Evolutionary conservation across 352 stramenopile species (phyloP), one percentile per base, ranked within the genome.

Genomic region (Pythium utonaiense): DNA sequence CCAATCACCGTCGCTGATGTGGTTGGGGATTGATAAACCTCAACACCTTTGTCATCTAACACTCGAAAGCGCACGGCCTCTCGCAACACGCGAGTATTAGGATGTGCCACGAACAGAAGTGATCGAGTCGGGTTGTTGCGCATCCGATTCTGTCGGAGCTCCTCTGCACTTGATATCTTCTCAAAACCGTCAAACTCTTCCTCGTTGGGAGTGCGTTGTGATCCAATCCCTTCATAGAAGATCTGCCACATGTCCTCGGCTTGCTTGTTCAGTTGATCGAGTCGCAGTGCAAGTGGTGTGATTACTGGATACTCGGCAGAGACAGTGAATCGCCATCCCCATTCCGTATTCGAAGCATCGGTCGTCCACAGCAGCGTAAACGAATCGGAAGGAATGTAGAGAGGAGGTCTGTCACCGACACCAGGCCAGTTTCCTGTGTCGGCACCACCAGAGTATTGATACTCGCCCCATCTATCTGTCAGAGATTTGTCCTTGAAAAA

Each of bases 311-410:
- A 94, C 24, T 87, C 75, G 6, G 83, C 80, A 17, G 66, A 72
- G 0, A 94, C 81, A 8, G 73, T 88, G 44, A 95, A 92, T 47
- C 89, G 85, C 75, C 83, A 94, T 0, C 87, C 87, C 90, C 90
- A 97, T 24, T 96, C 89, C 25, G 92, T 86, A 61, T 96, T 97
- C 8, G 81, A 88, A 0, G 70, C 71, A 66, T 97, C 90, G 0
- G 86, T 93, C 49, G 68, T 77, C 83, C 93, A 97, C 19, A 95
- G 63, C 17, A 97, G 53, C 21, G 74, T 88, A 50, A 96, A 96
- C 6, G 82, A 88, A 28, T 89, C 81, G 0, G 74, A 70, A 6
- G 74, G 63, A 34, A 97, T 93, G 3, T 93, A 66, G 17, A 97
- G 78, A 6, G 82, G 71, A 17, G 80, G 64, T 33, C 74, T 65